These are phyloP conservation scores for Penicillium concentricum DNA, from an alignment of 2,329 filamentous ascomycete species.

Conservation along the genomic window DNA sequence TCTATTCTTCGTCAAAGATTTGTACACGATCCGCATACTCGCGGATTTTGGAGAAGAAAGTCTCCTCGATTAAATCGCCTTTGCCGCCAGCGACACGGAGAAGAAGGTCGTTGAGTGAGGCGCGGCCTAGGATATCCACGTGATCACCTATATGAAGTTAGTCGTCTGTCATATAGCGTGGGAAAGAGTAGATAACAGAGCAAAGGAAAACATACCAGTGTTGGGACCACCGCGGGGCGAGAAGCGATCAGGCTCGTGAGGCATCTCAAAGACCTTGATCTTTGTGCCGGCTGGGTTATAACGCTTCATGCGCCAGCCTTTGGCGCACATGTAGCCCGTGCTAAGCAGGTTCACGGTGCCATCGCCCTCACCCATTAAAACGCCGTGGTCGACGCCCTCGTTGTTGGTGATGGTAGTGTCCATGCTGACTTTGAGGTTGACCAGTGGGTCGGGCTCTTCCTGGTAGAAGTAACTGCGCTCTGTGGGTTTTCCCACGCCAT, in stretches of 20 bases:
- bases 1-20: slow-evolving; percentile 66
- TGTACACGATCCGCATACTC: slow-evolving; percentile 82
- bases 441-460: slow-evolving; percentile 63
- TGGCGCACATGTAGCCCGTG: slow-evolving; percentile 93
- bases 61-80: slow-evolving; percentile 75
- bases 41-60: slow-evolving; percentile 74
- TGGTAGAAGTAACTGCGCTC: slow-evolving; percentile 93
- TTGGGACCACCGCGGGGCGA: slow-evolving; percentile 72
- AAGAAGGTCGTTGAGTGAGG: slow-evolving; percentile 87
- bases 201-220: slow-evolving; percentile 49
- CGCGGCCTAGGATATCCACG: slow-evolving; percentile 89
- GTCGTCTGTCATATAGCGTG: neutral
- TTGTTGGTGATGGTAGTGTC: slow-evolving; percentile 51
- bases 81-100: slow-evolving; percentile 80
- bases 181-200: slow-evolving; percentile 23
- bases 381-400: slow-evolving; percentile 69
- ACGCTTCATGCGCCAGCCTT: slow-evolving; percentile 87
- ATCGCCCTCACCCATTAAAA: slow-evolving; percentile 94
- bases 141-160: slow-evolving; percentile 65
- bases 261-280: slow-evolving; percentile 91
- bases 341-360: slow-evolving; percentile 93
- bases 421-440: slow-evolving; percentile 55
- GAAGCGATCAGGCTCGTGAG: slow-evolving; percentile 90
- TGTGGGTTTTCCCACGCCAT: slow-evolving; percentile 88
- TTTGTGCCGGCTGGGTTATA: slow-evolving; percentile 86